These are phyloP conservation scores for Bretschneidera sinensis DNA, from an alignment of 345 rosid species.

Conservation along the genomic window DNA sequence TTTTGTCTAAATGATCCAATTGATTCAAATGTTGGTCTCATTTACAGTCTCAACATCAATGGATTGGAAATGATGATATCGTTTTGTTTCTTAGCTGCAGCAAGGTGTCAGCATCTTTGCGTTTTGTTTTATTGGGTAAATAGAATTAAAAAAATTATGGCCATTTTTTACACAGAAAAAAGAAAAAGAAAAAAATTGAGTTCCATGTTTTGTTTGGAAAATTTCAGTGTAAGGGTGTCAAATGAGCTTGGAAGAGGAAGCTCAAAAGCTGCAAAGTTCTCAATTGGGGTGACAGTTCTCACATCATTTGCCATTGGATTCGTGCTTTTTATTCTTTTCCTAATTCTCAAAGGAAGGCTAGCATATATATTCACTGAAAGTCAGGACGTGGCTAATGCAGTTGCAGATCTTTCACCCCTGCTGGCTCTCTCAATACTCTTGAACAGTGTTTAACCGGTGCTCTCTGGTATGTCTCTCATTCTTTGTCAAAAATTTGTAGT, in stretches of 20 bases:
- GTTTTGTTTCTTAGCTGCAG: slow-evolving; percentile 66
- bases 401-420: slow-evolving; percentile 60
- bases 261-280: slow-evolving; percentile 49
- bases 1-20: too few relatives aligned
- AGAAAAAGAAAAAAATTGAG: background rate
- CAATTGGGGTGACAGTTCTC: slow-evolving; percentile 30
- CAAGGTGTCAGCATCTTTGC: slow-evolving; percentile 47
- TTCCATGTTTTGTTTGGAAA: too few relatives aligned
- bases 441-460: slow-evolving; percentile 76
- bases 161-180: too few relatives aligned
- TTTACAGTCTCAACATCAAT: slow-evolving; percentile 65
- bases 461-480: slow-evolving; percentile 42
- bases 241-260: slow-evolving; percentile 79
- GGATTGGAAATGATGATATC: slow-evolving; percentile 81
- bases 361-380: slow-evolving; percentile 54
- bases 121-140: too few relatives aligned
- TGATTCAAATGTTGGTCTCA: too few relatives aligned
- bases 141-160: too few relatives aligned
- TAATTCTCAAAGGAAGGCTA: slow-evolving; percentile 41
- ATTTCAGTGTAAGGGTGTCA: slow-evolving; percentile 68
- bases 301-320: slow-evolving; percentile 54
- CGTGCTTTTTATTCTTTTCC: slow-evolving; percentile 37
- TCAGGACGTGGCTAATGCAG: slow-evolving; percentile 44
- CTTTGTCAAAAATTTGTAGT: background rate
- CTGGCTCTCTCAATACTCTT: slow-evolving; percentile 67